These are phyloP conservation scores for Euphorbia celastroides DNA, from an alignment of 441 rosid species.

Conservation along the genomic window DNA sequence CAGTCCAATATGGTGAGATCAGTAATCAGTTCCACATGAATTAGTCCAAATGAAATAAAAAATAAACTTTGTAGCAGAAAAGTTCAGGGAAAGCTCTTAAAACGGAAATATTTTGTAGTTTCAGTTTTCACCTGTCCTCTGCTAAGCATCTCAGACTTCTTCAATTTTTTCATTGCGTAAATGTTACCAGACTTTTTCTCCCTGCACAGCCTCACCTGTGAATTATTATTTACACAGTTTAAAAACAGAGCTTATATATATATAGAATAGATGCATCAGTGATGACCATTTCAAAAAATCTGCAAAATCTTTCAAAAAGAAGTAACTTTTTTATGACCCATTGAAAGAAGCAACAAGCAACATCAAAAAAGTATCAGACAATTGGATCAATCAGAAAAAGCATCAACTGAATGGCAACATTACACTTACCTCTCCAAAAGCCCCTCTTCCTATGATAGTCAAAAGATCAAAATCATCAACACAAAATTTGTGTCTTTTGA, in stretches of 20 bases:
- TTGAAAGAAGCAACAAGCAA: background rate
- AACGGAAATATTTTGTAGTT: conserved; percentile 4
- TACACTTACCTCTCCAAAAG: conserved; percentile 79
- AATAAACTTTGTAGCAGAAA: background rate
- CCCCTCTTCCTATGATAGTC: conserved; percentile 84
- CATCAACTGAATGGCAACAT: background rate
- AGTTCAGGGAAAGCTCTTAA: background rate
- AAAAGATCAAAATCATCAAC: conserved; percentile 89
- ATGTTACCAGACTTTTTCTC: conserved; percentile 88
- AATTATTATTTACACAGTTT: conserved; percentile 17
- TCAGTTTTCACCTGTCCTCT: conserved; percentile 80
- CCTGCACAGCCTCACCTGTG: conserved; percentile 75
- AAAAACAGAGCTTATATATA: background rate
- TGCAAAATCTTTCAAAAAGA: background rate
- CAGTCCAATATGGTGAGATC: background rate
- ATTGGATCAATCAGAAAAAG: background rate
- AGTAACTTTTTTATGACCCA: background rate
- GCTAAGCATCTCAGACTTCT: conserved; percentile 97
- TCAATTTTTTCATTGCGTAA: conserved; percentile 96
- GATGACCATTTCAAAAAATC: conserved; percentile 5
- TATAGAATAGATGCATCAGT: background rate
- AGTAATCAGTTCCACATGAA: background rate
- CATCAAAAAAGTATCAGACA: background rate
- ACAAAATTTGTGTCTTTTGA: conserved; percentile 79
- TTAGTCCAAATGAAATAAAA: background rate